Evolutionary conservation across 2,329 filamentous ascomycete species (phyloP), one percentile per base, ranked within the genome.

Genomic region (Pseudogymnoascus sp.): DNA sequence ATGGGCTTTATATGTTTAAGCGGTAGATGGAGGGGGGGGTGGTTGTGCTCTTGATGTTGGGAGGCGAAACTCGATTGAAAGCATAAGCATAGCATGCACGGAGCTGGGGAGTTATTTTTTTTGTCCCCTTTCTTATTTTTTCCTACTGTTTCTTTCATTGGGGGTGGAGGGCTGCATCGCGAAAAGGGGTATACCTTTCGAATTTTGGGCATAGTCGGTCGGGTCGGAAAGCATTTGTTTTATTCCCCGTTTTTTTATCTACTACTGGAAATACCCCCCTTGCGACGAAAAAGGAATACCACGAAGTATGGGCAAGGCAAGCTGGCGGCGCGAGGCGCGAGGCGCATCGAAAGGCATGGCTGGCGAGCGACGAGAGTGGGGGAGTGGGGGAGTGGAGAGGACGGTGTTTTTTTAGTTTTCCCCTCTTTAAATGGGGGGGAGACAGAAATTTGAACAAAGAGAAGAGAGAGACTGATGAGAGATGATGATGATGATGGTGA

Each of bases 1-100:
- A 84, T 69, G 81, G 80, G 41, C 80, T 82, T 70, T 84, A 83
- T 68, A 83, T 83, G 78, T 84, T 83, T 69, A 82, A 82, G 70
- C 62, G 69, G 29, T 70, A 45, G 38, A 26, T 19, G 19, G 19
- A 1, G 19, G 19, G 19, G 19, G 19, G 19, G 19, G 1, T 19
- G 19, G 19, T 19, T 19, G 19, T 19, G 19, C 19, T 19, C 19
- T 19, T 19, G 19, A 19, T 19, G 19, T 19, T 19, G 19, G 19
- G 19, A 19, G 19, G 26, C 26, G 26, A 26, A 26, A 26, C 26
- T 4, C 26, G 6, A 5, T 26, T 26, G 23, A 14, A 8, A 45
- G 41, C 41, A 45, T 45, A 19, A 45, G 41, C 41, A 45, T 45
- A 45, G 41, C 41, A 45, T 45, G 41, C 41, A 45, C 11, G 41